These are phyloP conservation scores for Venturia asperata DNA, from an alignment of 2,329 filamentous ascomycete species.

Conservation along the genomic window DNA sequence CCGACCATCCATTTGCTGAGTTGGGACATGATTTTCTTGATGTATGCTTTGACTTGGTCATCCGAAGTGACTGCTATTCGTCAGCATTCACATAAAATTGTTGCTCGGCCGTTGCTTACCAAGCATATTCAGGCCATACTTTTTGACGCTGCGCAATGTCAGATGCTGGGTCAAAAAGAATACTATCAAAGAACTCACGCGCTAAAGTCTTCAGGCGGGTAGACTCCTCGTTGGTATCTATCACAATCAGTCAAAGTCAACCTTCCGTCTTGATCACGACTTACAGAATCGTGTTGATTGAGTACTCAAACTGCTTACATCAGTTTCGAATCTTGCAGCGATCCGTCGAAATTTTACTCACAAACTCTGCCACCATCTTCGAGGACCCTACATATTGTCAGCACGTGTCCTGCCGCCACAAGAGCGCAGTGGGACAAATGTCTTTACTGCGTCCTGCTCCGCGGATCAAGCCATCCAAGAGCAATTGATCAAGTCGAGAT, in stretches of 20 bases:
- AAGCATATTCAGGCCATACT: slow-evolving; percentile 98
- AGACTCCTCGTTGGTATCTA: slow-evolving; percentile 70
- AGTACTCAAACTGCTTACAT: slow-evolving; percentile 75
- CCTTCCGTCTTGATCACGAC: slow-evolving; percentile 25
- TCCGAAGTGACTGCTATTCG: slow-evolving; percentile 67
- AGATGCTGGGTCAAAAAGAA: slow-evolving; percentile 20
- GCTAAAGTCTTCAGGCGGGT: slow-evolving; percentile 94
- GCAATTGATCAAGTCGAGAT: no score
- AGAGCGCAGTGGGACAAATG: no score
- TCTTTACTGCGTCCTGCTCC: no score
- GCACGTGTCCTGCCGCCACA: not conserved
- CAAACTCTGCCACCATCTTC: slow-evolving; percentile 91
- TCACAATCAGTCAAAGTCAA: slow-evolving; percentile 16
- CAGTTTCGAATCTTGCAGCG: slow-evolving; percentile 21
- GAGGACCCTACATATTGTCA: slow-evolving; percentile 50
- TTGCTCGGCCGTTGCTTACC: slow-evolving; percentile 41
- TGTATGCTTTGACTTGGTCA: slow-evolving; percentile 97
- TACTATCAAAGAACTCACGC: slow-evolving; percentile 50
- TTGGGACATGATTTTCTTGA: slow-evolving; percentile 98
- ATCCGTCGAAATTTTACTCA: slow-evolving; percentile 42
- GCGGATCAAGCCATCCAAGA: no score
- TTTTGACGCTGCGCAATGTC: slow-evolving; percentile 63
- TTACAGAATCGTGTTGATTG: slow-evolving; percentile 92
- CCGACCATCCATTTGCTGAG: slow-evolving; percentile 96
- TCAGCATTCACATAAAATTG: slow-evolving; percentile 18